These are phyloP conservation scores for Cystobasidium pallidum DNA, from an alignment of 1,284 basidiomycete species.

Conservation along the genomic window DNA sequence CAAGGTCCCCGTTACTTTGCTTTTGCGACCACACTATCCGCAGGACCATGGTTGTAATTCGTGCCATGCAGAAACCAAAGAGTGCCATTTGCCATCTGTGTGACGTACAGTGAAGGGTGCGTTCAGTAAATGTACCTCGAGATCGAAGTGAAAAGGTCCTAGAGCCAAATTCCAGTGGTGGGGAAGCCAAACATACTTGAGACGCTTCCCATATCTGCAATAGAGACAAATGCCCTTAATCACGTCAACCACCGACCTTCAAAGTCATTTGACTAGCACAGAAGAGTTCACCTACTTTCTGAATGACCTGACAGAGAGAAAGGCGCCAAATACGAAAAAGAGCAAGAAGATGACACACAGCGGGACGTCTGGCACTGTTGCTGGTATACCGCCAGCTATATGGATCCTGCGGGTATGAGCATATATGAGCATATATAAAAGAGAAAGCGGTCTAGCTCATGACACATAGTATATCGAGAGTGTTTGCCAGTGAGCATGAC, in stretches of 20 bases:
- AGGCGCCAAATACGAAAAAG: slow-evolving; percentile 36
- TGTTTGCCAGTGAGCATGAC: no score
- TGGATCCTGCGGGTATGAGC: no score
- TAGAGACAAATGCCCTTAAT: no score
- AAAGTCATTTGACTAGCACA: neutral
- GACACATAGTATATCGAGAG: no score
- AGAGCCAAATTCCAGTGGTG: neutral
- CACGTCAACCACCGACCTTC: no score
- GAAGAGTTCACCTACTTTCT: no score
- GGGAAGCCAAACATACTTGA: slow-evolving; percentile 14
- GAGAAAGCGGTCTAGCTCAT: no score
- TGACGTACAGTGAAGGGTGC: neutral
- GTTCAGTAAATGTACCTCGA: neutral
- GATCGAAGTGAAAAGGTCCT: neutral
- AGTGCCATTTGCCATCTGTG: slow-evolving; percentile 37
- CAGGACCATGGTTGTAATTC: slow-evolving; percentile 33
- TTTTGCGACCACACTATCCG: slow-evolving; percentile 38
- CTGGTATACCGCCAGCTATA: slow-evolving; percentile 36
- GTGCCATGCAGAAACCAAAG: slow-evolving; percentile 42
- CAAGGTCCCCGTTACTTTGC: slow-evolving; percentile 4
- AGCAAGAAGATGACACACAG: slow-evolving; percentile 24
- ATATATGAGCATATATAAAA: no score
- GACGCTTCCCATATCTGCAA: slow-evolving; percentile 31
- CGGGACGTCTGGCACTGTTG: slow-evolving; percentile 39
- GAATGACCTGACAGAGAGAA: slow-evolving; percentile 24